Evolutionary conservation across 1,284 basidiomycete species (phyloP).

Genomic region (Anthracocystis panici-leucophaei): DNA sequence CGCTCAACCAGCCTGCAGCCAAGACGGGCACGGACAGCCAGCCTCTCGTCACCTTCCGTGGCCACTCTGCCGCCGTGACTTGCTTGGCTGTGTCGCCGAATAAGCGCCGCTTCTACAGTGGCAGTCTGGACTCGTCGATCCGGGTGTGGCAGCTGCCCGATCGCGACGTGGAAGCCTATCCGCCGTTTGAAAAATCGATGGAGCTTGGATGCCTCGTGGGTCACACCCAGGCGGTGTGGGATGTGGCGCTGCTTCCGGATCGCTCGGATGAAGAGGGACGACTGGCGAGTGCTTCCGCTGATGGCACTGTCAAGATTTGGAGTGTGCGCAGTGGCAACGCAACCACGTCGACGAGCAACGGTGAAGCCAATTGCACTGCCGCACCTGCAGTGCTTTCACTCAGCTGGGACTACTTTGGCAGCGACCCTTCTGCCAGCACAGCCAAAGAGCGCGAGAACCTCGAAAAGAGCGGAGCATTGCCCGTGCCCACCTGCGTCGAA

Average conservation of each 20-base stretch:
- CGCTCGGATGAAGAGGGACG: constrained; percentile 70
- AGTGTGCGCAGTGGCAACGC: constrained; percentile 70
- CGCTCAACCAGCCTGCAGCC: constrained; percentile 39
- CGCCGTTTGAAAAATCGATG: constrained; percentile 84
- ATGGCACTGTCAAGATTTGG: constrained; percentile 94
- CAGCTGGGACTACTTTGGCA: constrained; percentile 79
- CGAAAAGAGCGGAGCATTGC: constrained; percentile 49
- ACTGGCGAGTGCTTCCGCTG: constrained; percentile 88
- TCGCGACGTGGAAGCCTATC: constrained; percentile 76
- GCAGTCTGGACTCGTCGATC: constrained; percentile 91
- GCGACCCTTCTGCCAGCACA: constrained; percentile 70
- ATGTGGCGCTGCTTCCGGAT: constrained; percentile 76
- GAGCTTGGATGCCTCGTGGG: constrained; percentile 85
- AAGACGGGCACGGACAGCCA: constrained; percentile 43
- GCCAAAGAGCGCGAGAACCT: constrained; percentile 70
- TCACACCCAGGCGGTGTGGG: constrained; percentile 95
- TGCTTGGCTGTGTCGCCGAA: constrained; percentile 84
- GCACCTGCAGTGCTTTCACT: constrained; percentile 68
- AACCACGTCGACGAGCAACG: constrained; percentile 5
- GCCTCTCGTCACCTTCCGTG: constrained; percentile 84
- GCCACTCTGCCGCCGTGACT: constrained; percentile 92
- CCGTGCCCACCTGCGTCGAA: constrained; percentile 84
- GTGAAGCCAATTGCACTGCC: constrained; percentile 9
- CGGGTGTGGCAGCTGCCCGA: constrained; percentile 82
- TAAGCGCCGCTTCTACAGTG: constrained; percentile 85